A percentile compares a stretch with the other conserved stretches of the same genome.
These are phyloP conservation scores for Cyclocybe cylindracea DNA, from an alignment of 768 basidiomycete species.

Conservation along the genomic window DNA sequence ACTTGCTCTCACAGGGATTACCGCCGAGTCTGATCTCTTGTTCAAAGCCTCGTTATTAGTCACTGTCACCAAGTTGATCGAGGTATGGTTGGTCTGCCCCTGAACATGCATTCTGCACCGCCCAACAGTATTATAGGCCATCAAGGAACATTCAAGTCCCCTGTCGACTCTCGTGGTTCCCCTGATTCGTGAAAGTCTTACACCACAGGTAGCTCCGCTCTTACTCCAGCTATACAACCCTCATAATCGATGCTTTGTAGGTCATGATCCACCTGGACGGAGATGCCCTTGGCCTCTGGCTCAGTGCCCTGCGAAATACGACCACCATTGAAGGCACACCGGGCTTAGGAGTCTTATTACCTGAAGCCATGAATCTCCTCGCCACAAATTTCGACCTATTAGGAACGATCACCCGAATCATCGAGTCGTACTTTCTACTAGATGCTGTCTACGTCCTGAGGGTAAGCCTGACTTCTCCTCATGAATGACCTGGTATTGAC, in stretches of 20 bases:
- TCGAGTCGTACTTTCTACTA: constrained; percentile 81
- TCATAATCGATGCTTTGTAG: constrained; percentile 35
- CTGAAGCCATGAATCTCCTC: constrained; percentile 59
- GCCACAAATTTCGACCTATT: constrained; percentile 73
- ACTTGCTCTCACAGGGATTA: constrained; percentile 50
- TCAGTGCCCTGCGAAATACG: constrained; percentile 66
- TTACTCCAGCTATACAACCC: background rate
- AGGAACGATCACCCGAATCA: constrained; percentile 62
- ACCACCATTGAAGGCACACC: constrained; percentile 48
- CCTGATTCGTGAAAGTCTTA: constrained; percentile 64
- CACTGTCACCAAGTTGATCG: constrained; percentile 68
- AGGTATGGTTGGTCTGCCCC: constrained; percentile 41
- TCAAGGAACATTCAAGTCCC: constrained; percentile 58
- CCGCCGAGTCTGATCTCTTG: constrained; percentile 66
- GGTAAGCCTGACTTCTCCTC: constrained; percentile 36
- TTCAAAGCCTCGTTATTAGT: constrained; percentile 72
- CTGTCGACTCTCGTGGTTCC: constrained; percentile 60
- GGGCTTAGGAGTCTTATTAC: constrained; percentile 65
- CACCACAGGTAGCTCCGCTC: constrained; percentile 46
- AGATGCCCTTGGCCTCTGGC: constrained; percentile 80
- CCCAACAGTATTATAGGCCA: constrained; percentile 48
- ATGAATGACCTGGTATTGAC: background rate
- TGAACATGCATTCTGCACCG: background rate
- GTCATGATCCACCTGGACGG: constrained; percentile 70
- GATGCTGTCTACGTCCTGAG: constrained; percentile 63